Evolutionary conservation across 2,329 filamentous ascomycete genomes (phyloP).

Genomic region (Trichothecium sympodiale): DNA sequence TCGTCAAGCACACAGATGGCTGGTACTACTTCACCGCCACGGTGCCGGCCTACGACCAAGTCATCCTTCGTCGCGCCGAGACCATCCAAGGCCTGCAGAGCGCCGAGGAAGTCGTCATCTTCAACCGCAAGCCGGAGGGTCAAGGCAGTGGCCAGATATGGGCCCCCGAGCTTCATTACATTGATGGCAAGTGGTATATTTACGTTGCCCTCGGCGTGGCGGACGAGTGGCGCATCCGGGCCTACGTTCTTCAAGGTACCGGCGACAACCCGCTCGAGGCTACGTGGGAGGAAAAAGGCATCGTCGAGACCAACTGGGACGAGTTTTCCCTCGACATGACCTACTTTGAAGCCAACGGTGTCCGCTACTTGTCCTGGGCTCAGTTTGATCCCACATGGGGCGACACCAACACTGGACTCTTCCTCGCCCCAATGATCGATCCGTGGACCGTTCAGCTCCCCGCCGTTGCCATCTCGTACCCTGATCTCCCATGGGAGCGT

Average conservation of each 20-base stretch:
- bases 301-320: constrained; percentile 17
- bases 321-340: constrained; percentile 18
- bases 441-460: constrained; percentile 14
- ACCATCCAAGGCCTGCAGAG: constrained; percentile 3
- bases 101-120: constrained; percentile 1
- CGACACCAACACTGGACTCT: constrained; percentile 11
- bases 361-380: constrained; percentile 17
- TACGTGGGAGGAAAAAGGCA: constrained; percentile 15
- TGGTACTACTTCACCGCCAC: constrained; percentile 11
- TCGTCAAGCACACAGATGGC: constrained; percentile 15
- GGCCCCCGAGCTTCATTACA: constrained; percentile 43
- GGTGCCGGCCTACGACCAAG: constrained; percentile 8
- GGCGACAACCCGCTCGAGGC: constrained; percentile 15
- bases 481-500: constrained; percentile 10
- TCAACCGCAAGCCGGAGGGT: background rate
- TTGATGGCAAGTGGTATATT: constrained; percentile 41
- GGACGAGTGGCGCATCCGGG: constrained; percentile 10
- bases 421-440: constrained; percentile 14
- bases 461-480: constrained; percentile 8
- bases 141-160: constrained; percentile 22
- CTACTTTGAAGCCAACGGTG: constrained; percentile 15
- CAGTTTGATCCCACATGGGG: constrained; percentile 15
- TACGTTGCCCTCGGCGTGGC: constrained; percentile 28
- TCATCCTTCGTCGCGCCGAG: constrained; percentile 1
- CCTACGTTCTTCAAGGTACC: constrained; percentile 16